phyloP scores from a whole-genome alignment of 495 filamentous ascomycete genomes.

The Pseudevernia furfuracea region DNA sequence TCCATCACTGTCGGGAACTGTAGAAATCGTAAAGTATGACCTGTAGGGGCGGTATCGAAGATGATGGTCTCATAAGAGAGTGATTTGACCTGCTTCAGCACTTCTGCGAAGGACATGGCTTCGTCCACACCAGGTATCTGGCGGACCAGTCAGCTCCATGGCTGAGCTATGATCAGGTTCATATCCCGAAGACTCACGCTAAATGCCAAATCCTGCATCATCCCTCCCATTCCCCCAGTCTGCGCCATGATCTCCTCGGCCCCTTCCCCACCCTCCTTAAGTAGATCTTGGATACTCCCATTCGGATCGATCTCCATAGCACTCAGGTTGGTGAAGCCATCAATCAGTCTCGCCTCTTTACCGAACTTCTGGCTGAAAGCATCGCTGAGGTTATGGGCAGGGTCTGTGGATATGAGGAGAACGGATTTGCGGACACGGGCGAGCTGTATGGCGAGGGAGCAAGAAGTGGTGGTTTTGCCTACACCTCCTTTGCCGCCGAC shows the following conservation, averaged over 20 bases:
- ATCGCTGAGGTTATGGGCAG: slow-evolving; percentile 96
- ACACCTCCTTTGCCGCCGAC: slow-evolving; percentile 98
- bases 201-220: slow-evolving; percentile 69
- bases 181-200: slow-evolving; percentile 44
- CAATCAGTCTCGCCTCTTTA: slow-evolving; percentile 88
- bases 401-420: slow-evolving; percentile 95
- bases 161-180: background rate
- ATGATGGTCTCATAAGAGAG: slow-evolving; percentile 97
- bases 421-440: slow-evolving; percentile 92
- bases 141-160: slow-evolving; percentile 12
- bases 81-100: slow-evolving; percentile 98
- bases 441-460: slow-evolving; percentile 96
- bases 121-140: slow-evolving; percentile 98
- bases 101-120: slow-evolving; percentile 98
- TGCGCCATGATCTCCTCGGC: slow-evolving; percentile 58
- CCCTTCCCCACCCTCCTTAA: slow-evolving; percentile 73
- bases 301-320: slow-evolving; percentile 99
- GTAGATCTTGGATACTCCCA: slow-evolving; percentile 90
- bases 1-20: slow-evolving; percentile 98
- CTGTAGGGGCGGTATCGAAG: slow-evolving; percentile 98
- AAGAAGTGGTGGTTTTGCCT: slow-evolving; percentile 98
- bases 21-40: slow-evolving; percentile 96
- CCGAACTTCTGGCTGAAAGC: slow-evolving; percentile 98
- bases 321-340: slow-evolving; percentile 88
- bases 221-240: slow-evolving; percentile 57